phyloP scores from a whole-genome alignment of 192 early-diverging fungal genomes.

The Podila clonocystis region DNA sequence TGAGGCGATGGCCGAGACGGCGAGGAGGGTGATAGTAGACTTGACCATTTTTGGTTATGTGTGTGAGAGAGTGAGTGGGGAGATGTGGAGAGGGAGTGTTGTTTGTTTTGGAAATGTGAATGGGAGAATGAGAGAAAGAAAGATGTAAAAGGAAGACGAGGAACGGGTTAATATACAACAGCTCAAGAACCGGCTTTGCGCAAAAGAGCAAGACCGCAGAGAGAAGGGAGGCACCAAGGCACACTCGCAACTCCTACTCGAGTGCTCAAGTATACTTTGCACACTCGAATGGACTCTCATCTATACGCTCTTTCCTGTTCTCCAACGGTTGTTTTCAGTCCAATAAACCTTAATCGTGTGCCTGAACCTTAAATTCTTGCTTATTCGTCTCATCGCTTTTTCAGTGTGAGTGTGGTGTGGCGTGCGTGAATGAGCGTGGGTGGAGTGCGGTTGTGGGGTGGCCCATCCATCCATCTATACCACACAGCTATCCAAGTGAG shows the following conservation, averaged over 20 bases:
- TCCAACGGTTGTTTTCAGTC: too few relatives aligned
- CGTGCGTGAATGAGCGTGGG: too few relatives aligned
- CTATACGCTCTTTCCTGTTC: too few relatives aligned
- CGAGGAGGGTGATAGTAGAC: slow-evolving; percentile 20
- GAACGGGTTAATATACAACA: not conserved
- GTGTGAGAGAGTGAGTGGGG: slow-evolving; percentile 1
- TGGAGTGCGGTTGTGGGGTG: too few relatives aligned
- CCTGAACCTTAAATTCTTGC: too few relatives aligned
- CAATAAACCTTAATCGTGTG: too few relatives aligned
- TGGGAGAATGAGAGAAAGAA: slow-evolving; percentile 20
- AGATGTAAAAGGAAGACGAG: not conserved
- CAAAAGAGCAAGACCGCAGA: not conserved
- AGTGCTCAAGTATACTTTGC: too few relatives aligned
- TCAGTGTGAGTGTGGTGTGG: too few relatives aligned
- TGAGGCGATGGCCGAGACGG: slow-evolving; percentile 13
- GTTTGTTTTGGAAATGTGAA: slow-evolving; percentile 1
- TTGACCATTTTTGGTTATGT: slow-evolving; percentile 9
- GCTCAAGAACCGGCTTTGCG: not conserved
- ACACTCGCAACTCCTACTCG: not conserved
- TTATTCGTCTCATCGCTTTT: too few relatives aligned
- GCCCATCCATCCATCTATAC: too few relatives aligned
- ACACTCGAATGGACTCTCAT: too few relatives aligned
- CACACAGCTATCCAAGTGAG: too few relatives aligned
- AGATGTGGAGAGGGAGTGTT: slow-evolving; percentile 19
- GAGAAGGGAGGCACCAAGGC: not conserved